Evolutionary conservation across 2,329 filamentous ascomycete species (phyloP).

Genomic region (Magnaporthiopsis rhizophila): DNA sequence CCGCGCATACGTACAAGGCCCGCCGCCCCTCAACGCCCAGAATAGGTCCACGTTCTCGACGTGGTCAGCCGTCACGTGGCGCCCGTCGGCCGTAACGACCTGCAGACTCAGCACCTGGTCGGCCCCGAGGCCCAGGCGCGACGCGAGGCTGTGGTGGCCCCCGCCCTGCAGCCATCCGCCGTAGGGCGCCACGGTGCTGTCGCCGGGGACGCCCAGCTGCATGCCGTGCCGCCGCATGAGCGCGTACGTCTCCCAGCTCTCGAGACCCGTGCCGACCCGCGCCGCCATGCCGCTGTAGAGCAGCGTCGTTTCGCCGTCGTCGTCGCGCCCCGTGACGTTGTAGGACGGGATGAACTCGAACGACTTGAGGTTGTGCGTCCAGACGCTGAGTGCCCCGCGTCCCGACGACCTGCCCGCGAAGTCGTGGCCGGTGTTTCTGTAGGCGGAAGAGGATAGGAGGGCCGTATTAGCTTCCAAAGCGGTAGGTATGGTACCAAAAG

Average conservation of each 20-base stretch:
- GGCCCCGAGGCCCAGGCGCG: slow-evolving; percentile 39
- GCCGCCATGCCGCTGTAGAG: slow-evolving; percentile 26
- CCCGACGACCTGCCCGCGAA: slow-evolving; percentile 38
- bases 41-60: slow-evolving; percentile 41
- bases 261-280: slow-evolving; percentile 29
- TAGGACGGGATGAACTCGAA: slow-evolving; percentile 28
- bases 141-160: slow-evolving; percentile 38
- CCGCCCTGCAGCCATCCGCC: slow-evolving; percentile 45
- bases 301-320: slow-evolving; percentile 12
- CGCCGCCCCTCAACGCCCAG: slow-evolving; percentile 47
- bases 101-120: slow-evolving; percentile 41
- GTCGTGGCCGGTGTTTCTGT: slow-evolving; percentile 35
- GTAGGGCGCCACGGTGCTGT: slow-evolving; percentile 27
- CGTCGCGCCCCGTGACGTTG: slow-evolving; percentile 5
- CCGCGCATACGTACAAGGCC: slow-evolving; percentile 27
- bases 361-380: slow-evolving; percentile 39
- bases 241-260: slow-evolving; percentile 24
- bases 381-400: slow-evolving; percentile 36
- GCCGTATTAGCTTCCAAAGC: too few relatives aligned
- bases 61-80: slow-evolving; percentile 30
- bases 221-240: slow-evolving; percentile 21
- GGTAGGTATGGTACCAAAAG: too few relatives aligned
- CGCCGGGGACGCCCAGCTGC: slow-evolving; percentile 23
- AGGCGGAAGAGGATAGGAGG: background rate
- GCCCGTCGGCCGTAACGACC: slow-evolving; percentile 38